Percentiles rank a stretch among this genome's conserved stretches.
These are phyloP conservation scores for Aplosporella prunicola DNA, from an alignment of 2,329 filamentous ascomycete genomes.

Conservation along the genomic window DNA sequence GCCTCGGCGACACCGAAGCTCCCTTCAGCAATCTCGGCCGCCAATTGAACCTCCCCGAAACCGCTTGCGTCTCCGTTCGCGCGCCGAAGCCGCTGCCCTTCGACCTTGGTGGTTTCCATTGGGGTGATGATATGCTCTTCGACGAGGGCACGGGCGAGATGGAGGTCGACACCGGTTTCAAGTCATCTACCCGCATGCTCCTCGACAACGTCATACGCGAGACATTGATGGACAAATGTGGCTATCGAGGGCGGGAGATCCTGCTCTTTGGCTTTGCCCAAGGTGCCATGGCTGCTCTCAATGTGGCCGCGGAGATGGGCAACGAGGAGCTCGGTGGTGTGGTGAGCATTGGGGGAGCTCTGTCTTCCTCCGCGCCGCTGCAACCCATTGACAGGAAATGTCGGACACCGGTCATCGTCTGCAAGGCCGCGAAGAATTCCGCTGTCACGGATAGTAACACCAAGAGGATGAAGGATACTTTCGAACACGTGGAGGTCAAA, in stretches of 20 bases:
- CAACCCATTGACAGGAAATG: slow-evolving; percentile 39
- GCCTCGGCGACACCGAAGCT: slow-evolving; percentile 64
- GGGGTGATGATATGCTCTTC: slow-evolving; percentile 51
- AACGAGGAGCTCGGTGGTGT: slow-evolving; percentile 45
- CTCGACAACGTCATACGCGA: slow-evolving; percentile 35
- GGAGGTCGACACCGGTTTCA: slow-evolving; percentile 47
- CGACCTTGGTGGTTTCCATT: slow-evolving; percentile 55
- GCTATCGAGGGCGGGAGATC: slow-evolving; percentile 41
- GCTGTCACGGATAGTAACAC: slow-evolving; percentile 55
- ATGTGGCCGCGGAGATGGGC: slow-evolving; percentile 28
- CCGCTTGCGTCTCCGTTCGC: slow-evolving; percentile 63
- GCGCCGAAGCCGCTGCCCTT: slow-evolving; percentile 62
- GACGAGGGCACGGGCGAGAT: slow-evolving; percentile 43
- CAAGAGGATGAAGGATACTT: slow-evolving; percentile 55
- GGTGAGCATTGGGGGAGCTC: slow-evolving; percentile 52
- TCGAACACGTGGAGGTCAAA: slow-evolving; percentile 38
- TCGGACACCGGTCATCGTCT: slow-evolving; percentile 55
- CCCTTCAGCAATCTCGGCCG: slow-evolving; percentile 61
- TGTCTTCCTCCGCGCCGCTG: slow-evolving; percentile 35
- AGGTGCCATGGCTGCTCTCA: slow-evolving; percentile 47
- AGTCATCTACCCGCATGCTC: slow-evolving; percentile 25
- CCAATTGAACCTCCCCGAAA: slow-evolving; percentile 65
- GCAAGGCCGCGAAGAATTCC: slow-evolving; percentile 41
- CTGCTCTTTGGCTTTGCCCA: slow-evolving; percentile 49
- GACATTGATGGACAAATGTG: slow-evolving; percentile 39